These are phyloP conservation scores for Artemisia argyi DNA, from an alignment of 129 eudicot species.

Conservation along the genomic window DNA sequence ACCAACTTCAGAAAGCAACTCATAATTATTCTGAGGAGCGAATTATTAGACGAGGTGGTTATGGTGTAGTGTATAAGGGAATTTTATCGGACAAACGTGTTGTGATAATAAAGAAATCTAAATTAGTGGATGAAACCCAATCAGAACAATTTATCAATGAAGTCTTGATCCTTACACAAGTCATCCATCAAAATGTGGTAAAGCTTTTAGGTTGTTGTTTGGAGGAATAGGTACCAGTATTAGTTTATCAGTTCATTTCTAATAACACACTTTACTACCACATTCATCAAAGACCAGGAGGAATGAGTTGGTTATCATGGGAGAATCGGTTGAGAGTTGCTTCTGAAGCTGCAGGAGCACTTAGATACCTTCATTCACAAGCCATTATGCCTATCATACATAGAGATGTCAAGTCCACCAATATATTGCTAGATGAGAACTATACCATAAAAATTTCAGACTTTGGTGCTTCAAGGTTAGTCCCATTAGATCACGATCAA, in stretches of 20 bases:
- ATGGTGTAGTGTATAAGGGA: slow-evolving; percentile 1
- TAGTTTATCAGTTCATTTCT: background rate
- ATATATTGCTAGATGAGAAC: background rate
- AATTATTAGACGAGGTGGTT: background rate
- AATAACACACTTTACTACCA: background rate
- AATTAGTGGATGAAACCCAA: background rate
- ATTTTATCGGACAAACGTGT: slow-evolving; percentile 5
- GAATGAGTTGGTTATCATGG: slow-evolving; percentile 10
- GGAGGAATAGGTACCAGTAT: background rate
- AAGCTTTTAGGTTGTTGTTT: background rate
- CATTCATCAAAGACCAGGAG: background rate
- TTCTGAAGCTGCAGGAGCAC: background rate
- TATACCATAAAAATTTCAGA: too few species aligned
- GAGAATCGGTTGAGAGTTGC: slow-evolving; percentile 4
- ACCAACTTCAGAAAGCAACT: background rate
- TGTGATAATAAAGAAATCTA: slow-evolving; percentile 5
- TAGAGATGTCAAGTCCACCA: slow-evolving; percentile 12
- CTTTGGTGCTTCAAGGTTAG: too few species aligned
- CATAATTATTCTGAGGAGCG: background rate
- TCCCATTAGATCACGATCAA: too few species aligned
- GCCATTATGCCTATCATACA: background rate
- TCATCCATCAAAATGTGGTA: background rate
- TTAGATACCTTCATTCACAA: slow-evolving; percentile 4
- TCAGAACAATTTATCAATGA: slow-evolving; percentile 5
- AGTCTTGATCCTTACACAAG: slow-evolving; percentile 2